Base-by-base conservation (phyloP, 768 basidiomycete genomes). In the Amanita rimosa region DNA sequence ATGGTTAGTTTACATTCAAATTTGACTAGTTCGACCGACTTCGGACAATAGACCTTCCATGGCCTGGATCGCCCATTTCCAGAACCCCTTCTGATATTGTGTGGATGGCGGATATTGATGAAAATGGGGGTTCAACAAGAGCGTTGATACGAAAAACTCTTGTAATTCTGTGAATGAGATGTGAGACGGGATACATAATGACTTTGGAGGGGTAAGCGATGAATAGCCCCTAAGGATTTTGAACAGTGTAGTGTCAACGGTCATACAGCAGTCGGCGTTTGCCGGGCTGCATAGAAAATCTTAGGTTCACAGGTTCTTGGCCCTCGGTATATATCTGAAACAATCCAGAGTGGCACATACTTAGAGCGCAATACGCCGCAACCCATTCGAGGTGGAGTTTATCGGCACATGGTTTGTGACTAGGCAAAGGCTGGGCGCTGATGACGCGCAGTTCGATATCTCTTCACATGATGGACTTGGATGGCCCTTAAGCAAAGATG, bases 61-160 rank as follows among this genome's bases (percentile, higher is more conserved):
- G 33, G 67, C 59, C 17, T 60, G 57, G 16, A 88, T 73, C 0
- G 67, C 69, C 76, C 81, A 82, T 63, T 88, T 89, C 85, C 85
- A 89, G 58, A 87, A 90, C 2, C 59, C 52, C 42, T 65, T 65
- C 52, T 83, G 84, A 53, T 83, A 86, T 53, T 75, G 68, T 14
- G 55, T 52, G 0, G 85, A 81, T 0, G 85, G 84, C 3, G 85
- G 75, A 55, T 81, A 86, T 22, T 57, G 55, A 44, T 62, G 55
- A 35, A 85, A 73, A 56, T 84, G 82, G 6, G 62, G 52, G 54
- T 73, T 70, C 6, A 72, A 56, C 14, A 87, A 64, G 43, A 90
- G 61, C 17, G 60, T 56, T 22, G 68, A 57, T 48, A 87, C 58
- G 17, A 88, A 58, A 56, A 81, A 81, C 3, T 66, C 55, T 53